Evolutionary conservation across 169 alveolate species (phyloP).

Genomic region (Cystoisospora suis): DNA sequence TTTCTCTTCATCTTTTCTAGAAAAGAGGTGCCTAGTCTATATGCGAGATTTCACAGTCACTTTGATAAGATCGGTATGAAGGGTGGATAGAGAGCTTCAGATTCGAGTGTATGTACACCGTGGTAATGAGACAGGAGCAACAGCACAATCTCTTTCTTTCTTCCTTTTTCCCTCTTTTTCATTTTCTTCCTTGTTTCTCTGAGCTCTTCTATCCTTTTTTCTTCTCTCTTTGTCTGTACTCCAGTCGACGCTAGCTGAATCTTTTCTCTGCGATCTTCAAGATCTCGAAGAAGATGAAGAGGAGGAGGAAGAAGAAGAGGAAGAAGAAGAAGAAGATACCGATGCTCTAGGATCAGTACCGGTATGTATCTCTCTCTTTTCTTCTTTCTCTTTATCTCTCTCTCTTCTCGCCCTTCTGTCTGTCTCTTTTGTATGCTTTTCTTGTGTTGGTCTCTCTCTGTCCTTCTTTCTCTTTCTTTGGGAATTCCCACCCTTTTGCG

Average conservation of each 20-base stretch:
- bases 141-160: too few relatives aligned
- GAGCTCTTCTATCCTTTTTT: neutral
- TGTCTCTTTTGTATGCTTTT: neutral
- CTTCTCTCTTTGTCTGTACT: neutral
- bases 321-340: neutral
- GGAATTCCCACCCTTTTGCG: too few relatives aligned
- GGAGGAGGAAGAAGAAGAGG: neutral
- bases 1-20: too few relatives aligned
- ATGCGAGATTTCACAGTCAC: too few relatives aligned
- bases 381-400: neutral
- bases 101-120: too few relatives aligned
- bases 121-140: too few relatives aligned
- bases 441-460: neutral
- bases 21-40: too few relatives aligned
- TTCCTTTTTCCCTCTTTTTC: neutral
- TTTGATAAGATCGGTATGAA: too few relatives aligned
- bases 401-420: neutral
- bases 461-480: too few relatives aligned
- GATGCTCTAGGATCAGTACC: neutral
- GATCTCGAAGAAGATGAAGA: conserved; percentile 14
- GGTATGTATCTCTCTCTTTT: neutral
- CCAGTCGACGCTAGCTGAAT: conserved; percentile 33
- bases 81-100: too few relatives aligned
- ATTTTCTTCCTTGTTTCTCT: neutral
- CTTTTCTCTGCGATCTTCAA: conserved; percentile 19